Evolutionary conservation across 805 yeast genomes (phyloP).

Genomic region (Ogataea nitratoaversa): DNA sequence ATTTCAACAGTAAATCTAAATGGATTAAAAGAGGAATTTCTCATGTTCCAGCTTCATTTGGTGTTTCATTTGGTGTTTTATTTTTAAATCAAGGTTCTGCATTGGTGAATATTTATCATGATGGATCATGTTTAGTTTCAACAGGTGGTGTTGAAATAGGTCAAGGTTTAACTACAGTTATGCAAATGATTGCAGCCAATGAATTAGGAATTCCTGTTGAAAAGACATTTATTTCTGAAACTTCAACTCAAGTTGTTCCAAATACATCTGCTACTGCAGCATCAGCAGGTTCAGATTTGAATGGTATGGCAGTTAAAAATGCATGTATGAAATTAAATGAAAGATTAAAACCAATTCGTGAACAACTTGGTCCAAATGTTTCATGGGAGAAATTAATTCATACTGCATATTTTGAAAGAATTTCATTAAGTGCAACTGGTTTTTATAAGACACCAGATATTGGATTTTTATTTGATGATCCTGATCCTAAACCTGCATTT

Average conservation of each 20-base stretch:
- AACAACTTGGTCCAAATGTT: constrained; percentile 32
- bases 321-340: constrained; percentile 43
- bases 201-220: constrained; percentile 39
- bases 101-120: constrained; percentile 40
- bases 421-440: constrained; percentile 44
- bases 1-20: constrained; percentile 35
- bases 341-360: constrained; percentile 36
- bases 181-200: constrained; percentile 44
- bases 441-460: constrained; percentile 48
- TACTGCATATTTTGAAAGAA: constrained; percentile 41
- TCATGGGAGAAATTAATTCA: constrained; percentile 38
- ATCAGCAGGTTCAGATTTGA: constrained; percentile 44
- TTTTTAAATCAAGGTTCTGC: constrained; percentile 48
- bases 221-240: constrained; percentile 40
- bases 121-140: constrained; percentile 42
- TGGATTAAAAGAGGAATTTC: constrained; percentile 47
- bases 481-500: constrained; percentile 42
- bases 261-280: constrained; percentile 49
- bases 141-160: constrained; percentile 52
- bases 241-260: constrained; percentile 44
- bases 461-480: constrained; percentile 38
- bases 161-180: constrained; percentile 45
- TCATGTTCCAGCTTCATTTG: constrained; percentile 44
- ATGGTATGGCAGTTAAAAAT: constrained; percentile 45
- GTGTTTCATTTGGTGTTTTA: constrained; percentile 43